Evolutionary conservation across 805 yeast genomes (phyloP).

Genomic region (Lachancea sp.): DNA sequence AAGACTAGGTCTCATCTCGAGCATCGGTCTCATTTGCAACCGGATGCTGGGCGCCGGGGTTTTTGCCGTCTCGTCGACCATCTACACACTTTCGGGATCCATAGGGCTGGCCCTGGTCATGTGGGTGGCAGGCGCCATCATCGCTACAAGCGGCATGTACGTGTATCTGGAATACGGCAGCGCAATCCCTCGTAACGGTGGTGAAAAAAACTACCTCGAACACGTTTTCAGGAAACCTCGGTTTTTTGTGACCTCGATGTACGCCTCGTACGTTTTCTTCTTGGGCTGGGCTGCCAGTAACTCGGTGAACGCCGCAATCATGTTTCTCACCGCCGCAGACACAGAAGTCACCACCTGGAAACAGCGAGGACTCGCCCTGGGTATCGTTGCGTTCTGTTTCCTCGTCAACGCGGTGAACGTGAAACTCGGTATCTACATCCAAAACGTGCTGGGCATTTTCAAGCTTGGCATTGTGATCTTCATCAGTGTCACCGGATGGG

Average conservation of each 20-base stretch:
- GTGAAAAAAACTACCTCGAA: conserved; percentile 78
- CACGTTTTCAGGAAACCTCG: conserved; percentile 61
- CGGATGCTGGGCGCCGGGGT: conserved; percentile 75
- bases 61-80: conserved; percentile 60
- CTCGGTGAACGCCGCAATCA: conserved; percentile 74
- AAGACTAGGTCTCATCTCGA: conserved; percentile 47
- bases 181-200: conserved; percentile 75
- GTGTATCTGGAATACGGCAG: conserved; percentile 80
- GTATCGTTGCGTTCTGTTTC: conserved; percentile 64
- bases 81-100: conserved; percentile 48
- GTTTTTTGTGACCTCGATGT: conserved; percentile 58
- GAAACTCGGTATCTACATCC: conserved; percentile 60
- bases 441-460: conserved; percentile 61
- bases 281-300: conserved; percentile 86
- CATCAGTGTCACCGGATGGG: conserved; percentile 76
- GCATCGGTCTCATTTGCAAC: conserved; percentile 59
- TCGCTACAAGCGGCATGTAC: conserved; percentile 56
- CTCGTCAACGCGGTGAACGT: conserved; percentile 55
- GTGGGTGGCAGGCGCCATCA: conserved; percentile 70
- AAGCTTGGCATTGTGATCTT: conserved; percentile 65
- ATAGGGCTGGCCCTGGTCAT: conserved; percentile 65
- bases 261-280: conserved; percentile 65
- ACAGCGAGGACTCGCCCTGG: conserved; percentile 70
- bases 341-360: conserved; percentile 66
- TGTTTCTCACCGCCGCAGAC: conserved; percentile 68